Conservation (phyloP, 805 yeast species). For the Ogataea degrootiae region DNA sequence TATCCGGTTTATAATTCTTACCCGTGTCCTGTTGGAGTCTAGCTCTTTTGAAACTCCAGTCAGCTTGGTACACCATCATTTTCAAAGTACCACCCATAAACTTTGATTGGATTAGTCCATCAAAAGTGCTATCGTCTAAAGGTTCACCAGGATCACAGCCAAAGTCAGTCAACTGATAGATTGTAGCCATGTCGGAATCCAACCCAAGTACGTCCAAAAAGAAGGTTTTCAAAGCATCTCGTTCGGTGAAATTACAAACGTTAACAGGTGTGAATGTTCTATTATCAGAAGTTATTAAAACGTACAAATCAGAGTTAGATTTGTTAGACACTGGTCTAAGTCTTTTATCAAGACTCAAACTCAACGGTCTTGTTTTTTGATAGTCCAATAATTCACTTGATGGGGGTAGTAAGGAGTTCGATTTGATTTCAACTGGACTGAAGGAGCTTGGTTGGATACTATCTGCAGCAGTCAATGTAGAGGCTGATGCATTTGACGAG, state of each 20-base stretch:
- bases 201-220: constrained; percentile 36
- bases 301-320: constrained; percentile 30
- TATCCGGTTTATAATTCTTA: not conserved
- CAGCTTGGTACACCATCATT: constrained; percentile 12
- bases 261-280: constrained; percentile 47
- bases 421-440: not conserved
- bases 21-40: no score
- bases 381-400: not conserved
- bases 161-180: constrained; percentile 65
- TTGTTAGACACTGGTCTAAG: constrained; percentile 34
- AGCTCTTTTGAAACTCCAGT: not conserved
- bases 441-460: not conserved
- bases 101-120: constrained; percentile 29
- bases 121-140: constrained; percentile 45
- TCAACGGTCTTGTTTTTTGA: not conserved
- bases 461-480: not conserved
- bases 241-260: constrained; percentile 25
- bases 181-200: constrained; percentile 9
- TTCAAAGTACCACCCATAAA: constrained; percentile 28
- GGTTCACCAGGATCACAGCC: constrained; percentile 54
- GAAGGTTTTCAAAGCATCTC: constrained; percentile 35
- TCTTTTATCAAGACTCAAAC: constrained; percentile 27
- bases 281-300: constrained; percentile 66
- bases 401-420: not conserved
- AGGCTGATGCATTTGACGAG: constrained; percentile 3